phyloP scores from a whole-genome alignment of 257 asterid species.

The Nemophila menziesii region DNA sequence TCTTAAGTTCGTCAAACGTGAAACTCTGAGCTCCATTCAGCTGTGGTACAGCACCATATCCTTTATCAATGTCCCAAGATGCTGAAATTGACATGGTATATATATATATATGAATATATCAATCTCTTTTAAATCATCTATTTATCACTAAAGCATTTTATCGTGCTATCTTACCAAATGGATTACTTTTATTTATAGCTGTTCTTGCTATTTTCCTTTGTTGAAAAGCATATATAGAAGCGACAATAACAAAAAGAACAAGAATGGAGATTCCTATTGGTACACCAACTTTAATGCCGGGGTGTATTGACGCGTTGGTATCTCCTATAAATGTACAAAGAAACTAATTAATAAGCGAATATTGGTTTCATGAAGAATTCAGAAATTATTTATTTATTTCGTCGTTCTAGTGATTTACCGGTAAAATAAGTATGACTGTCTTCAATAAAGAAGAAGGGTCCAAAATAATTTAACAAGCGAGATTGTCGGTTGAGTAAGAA shows the following conservation, averaged over 20 bases:
- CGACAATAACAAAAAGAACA: constrained; percentile 30
- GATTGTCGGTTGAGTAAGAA: constrained; percentile 63
- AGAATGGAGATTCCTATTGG: constrained; percentile 45
- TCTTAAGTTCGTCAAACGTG: constrained; percentile 63
- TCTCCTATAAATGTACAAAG: constrained; percentile 21
- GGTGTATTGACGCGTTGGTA: constrained; percentile 35
- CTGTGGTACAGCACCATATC: constrained; percentile 66
- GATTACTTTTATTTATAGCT: constrained; percentile 37
- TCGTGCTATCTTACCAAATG: constrained; percentile 49
- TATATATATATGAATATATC: constrained; percentile 8
- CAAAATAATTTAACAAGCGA: constrained; percentile 34
- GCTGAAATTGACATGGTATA: constrained; percentile 36
- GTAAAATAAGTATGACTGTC: constrained; percentile 45
- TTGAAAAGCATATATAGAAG: constrained; percentile 44
- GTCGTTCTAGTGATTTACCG: constrained; percentile 36
- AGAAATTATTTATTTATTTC: not conserved
- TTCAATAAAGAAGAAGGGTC: constrained; percentile 61
- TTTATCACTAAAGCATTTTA: not conserved
- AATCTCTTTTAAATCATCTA: not conserved
- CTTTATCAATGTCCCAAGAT: constrained; percentile 55
- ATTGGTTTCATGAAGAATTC: not conserved
- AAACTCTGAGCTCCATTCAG: constrained; percentile 81
- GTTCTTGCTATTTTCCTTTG: constrained; percentile 40
- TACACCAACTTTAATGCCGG: constrained; percentile 51
- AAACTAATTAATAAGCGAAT: constrained; percentile 1